phyloP scores from a whole-genome alignment of 2,329 filamentous ascomycete species.

The Seiridium cupressi region DNA sequence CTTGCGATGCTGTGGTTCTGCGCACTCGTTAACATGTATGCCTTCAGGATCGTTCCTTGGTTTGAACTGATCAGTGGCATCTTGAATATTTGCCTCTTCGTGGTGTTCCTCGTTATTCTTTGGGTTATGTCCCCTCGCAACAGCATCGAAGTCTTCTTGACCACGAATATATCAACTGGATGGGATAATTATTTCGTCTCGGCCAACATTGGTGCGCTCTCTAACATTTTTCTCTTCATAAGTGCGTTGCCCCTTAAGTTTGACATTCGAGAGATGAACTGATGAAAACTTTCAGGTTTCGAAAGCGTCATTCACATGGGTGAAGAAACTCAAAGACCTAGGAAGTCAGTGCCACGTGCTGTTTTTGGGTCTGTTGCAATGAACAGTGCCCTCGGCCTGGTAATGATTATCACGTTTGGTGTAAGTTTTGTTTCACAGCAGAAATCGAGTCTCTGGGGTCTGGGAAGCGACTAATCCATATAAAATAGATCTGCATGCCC shows the following conservation, averaged over 20 bases:
- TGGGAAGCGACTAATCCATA: background rate
- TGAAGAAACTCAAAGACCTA: constrained; percentile 1
- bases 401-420: constrained; percentile 1
- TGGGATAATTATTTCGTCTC: constrained; percentile 9
- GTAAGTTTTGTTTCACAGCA: background rate
- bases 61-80: constrained; percentile 5
- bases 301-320: constrained; percentile 5
- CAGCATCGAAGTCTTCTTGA: background rate
- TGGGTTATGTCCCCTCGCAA: constrained; percentile 11
- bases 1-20: background rate
- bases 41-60: constrained; percentile 3
- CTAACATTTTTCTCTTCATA: background rate
- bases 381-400: background rate
- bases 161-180: constrained; percentile 6
- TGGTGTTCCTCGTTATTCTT: constrained; percentile 10
- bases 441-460: too few relatives aligned
- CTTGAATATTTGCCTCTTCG: constrained; percentile 7
- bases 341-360: background rate
- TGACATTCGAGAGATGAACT: background rate
- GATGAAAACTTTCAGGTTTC: background rate
- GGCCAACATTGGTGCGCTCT: background rate
- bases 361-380: constrained; percentile 3
- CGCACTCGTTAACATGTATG: background rate
- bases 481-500: constrained; percentile 1
- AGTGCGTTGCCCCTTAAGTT: background rate